Evolutionary conservation across 306 rosid species (phyloP).

Genomic region (Citrullus amarus): DNA sequence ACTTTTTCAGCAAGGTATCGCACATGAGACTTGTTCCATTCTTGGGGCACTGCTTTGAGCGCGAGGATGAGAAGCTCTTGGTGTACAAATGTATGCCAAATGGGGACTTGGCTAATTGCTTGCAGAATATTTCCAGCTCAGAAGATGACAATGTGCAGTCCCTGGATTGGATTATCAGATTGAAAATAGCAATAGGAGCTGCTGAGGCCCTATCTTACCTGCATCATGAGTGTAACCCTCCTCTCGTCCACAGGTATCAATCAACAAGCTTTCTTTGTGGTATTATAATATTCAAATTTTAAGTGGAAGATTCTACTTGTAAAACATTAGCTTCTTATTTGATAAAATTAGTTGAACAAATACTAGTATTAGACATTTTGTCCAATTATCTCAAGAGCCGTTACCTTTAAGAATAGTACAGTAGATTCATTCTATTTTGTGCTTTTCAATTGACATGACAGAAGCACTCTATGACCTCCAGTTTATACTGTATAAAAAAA

Average conservation of each 20-base stretch:
- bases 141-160: constrained; percentile 39
- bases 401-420: neutral
- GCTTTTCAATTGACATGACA: neutral
- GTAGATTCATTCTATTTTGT: neutral
- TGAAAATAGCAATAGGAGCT: constrained; percentile 86
- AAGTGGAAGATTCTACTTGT: neutral
- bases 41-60: constrained; percentile 78
- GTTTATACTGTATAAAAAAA: neutral
- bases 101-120: constrained; percentile 68
- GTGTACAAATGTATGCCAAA: constrained; percentile 80
- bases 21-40: constrained; percentile 71
- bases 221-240: constrained; percentile 76
- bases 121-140: constrained; percentile 34
- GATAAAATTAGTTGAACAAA: neutral
- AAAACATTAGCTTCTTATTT: neutral
- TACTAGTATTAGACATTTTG: neutral
- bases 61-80: constrained; percentile 58
- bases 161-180: constrained; percentile 90
- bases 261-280: neutral
- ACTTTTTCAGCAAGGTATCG: constrained; percentile 56
- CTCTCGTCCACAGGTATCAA: constrained; percentile 77
- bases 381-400: neutral
- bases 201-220: constrained; percentile 75
- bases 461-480: neutral
- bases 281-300: neutral